Evolutionary conservation across 2,329 filamentous ascomycete species (phyloP), one percentile per base, ranked within the genome.

Genomic region (Stachybotrys echinatus): DNA sequence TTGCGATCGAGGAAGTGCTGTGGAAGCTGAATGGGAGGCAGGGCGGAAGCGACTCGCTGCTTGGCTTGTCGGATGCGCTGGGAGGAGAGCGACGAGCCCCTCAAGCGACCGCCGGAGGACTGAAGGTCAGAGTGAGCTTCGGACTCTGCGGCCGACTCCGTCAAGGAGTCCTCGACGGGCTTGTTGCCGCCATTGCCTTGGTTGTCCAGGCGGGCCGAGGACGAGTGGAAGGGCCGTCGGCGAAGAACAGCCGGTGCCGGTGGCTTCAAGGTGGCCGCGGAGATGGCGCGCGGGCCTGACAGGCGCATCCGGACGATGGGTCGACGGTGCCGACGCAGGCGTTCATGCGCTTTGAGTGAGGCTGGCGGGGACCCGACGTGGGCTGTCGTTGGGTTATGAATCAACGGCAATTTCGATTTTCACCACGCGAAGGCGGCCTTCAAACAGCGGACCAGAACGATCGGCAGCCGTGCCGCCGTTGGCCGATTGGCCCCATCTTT

Each of bases 21-120:
- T 1, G 84, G 82, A 14, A 88, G 66, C 46, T 74, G 69, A 20
- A 81, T 67, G 3, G 74, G 70, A n/a, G 79, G 79, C 12, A 81
- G 56, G 42, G 71, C 69, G 22, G 70, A 65, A 31, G 67, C 64
- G 27, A 59, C 61, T 40, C 64, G 58, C 48, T 62, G 63, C 48
- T 68, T 63, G 49, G 64, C 53, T 47, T 62, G 58, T 23, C 67
- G 65, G 50, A 56, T 61, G 54, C 63, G 66, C 58, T 60, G 45
- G 23, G 61, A 58, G 38, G 56, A 52, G 7, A 58, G 50, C 3
- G 58, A 48, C 18, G 61, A 57, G 47, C 57, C 49, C 49, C 64
- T 58, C 5, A 58, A 58, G 19, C 65, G 64, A 8, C 61, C 61
- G 19, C 58, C 53, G 3, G 55, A 46, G 6, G 56, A 55, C 40